Percentiles rank a stretch among this genome's conserved stretches.
phyloP scores from a whole-genome alignment of 257 asterid genomes.

The Lavandula angustifolia region DNA sequence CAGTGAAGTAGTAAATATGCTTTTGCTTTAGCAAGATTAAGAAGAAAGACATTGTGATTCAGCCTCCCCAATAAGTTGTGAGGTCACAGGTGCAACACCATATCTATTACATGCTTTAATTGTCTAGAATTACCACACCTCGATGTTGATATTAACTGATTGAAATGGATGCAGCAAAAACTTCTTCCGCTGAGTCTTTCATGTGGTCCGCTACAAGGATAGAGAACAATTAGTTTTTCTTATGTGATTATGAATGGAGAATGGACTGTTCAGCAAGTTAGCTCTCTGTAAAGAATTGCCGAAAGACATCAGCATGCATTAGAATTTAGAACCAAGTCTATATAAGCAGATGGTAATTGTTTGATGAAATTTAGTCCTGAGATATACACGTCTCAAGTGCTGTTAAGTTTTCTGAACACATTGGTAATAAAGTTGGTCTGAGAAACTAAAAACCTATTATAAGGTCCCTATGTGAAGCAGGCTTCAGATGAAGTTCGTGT shows the following conservation, averaged over 20 bases:
- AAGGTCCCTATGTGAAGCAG: background rate
- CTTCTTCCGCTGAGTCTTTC: background rate
- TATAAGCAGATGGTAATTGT: background rate
- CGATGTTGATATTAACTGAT: background rate
- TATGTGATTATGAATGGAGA: background rate
- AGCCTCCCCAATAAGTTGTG: conserved; percentile 6
- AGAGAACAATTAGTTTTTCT: conserved; percentile 1
- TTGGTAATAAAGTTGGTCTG: background rate
- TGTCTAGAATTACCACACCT: background rate
- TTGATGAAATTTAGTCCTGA: background rate
- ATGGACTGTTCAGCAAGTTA: background rate
- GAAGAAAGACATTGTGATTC: conserved; percentile 10
- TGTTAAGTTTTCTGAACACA: conserved; percentile 2
- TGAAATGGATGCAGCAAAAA: background rate
- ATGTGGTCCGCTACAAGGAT: background rate
- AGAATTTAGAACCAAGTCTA: background rate
- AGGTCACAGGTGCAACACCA: background rate
- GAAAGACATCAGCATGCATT: background rate
- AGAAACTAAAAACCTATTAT: conserved; percentile 6
- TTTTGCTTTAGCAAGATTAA: background rate
- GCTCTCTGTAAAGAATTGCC: background rate
- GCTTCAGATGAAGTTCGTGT: conserved; percentile 7
- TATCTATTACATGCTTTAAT: background rate
- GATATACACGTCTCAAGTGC: background rate
- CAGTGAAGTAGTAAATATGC: background rate